Evolutionary conservation across 2,329 filamentous ascomycete species (phyloP), one percentile per base, ranked within the genome.

Genomic region (Teratosphaeria zuluensis): DNA sequence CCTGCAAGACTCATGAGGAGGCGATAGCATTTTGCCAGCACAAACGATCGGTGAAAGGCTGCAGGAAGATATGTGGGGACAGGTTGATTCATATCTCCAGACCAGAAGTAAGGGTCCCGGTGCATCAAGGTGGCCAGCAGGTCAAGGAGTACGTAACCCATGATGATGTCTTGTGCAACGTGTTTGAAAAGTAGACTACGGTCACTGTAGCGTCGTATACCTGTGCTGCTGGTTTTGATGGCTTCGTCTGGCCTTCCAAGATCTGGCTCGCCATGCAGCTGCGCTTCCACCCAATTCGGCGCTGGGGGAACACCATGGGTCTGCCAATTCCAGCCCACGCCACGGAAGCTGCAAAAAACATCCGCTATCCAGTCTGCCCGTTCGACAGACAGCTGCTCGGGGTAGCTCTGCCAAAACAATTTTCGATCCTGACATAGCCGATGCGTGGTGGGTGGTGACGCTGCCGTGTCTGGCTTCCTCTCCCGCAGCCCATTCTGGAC

Each of bases 71-170:
- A 85, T 72, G 60, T 76, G 61, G 63, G 78, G 64, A 67, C 72
- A 66, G 59, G 71, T 68, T 72, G 58, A 38, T 62, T 61, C 66
- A 38, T 28, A 30, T 51, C 55, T 31, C 38, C 52, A 56, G 72
- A 69, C 73, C 79, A 79, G 73, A 92, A 95, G 75, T 92, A 95
- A 0, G 87, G 85, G 66, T 97, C 92, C 56, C 83, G 81, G 64
- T 86, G 84, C 76, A 90, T 85, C 61, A 84, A 62, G 1, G 85
- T 80, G 67, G 88, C 88, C 56, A 89, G 72, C 6, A 84, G 59
- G 72, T 96, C 92, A 8, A 96, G 76, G 7, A 82, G 61, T 12
- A 94, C 63, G 69, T 89, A 94, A 63, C 78, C 77, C 42, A 80
- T 58, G 1, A 82, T 57, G n/a, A 86, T 74, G 5, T 68, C 75